Conservation (phyloP, 2,329 filamentous ascomycete species). For the Neonectria hederae region DNA sequence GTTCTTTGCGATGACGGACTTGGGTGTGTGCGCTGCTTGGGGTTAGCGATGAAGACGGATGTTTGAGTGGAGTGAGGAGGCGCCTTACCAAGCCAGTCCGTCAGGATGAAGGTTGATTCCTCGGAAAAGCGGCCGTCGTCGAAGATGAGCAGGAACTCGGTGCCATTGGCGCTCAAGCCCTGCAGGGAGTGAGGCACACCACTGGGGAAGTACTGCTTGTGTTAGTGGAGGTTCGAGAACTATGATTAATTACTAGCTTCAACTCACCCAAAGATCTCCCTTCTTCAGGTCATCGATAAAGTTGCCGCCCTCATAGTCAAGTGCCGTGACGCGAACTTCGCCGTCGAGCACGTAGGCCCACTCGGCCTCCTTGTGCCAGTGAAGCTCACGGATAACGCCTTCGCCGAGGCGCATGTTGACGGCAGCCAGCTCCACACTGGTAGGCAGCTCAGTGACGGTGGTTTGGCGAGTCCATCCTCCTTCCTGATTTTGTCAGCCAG, state of each 20-base stretch:
- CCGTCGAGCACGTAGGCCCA: conserved; percentile 81
- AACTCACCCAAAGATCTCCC: conserved; percentile 69
- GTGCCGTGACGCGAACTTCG: conserved; percentile 74
- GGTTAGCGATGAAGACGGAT: conserved; percentile 23
- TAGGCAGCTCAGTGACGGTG: conserved; percentile 70
- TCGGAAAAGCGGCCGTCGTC: conserved; percentile 63
- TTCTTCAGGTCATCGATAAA: conserved; percentile 81
- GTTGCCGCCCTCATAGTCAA: conserved; percentile 79
- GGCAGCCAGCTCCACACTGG: conserved; percentile 75
- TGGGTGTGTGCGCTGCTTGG: conserved; percentile 71
- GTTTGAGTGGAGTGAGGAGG: accelerated
- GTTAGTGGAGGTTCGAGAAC: conserved; percentile 1
- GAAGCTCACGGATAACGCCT: conserved; percentile 78
- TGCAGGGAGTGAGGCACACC: conserved; percentile 82
- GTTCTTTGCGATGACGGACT: conserved; percentile 77
- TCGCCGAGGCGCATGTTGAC: conserved; percentile 82
- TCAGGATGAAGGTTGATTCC: conserved; percentile 76
- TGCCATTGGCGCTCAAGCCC: conserved; percentile 71
- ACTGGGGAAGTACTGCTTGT: conserved; percentile 72
- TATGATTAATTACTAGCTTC: accelerated
- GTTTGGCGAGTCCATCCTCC: conserved; percentile 82
- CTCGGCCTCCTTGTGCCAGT: conserved; percentile 84
- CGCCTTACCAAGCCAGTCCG: conserved; percentile 72
- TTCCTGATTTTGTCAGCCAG: conserved; percentile 57
- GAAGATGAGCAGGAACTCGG: conserved; percentile 60